Evolutionary conservation across 2,329 filamentous ascomycete genomes (phyloP).

Genomic region (Metarhizium sp.): DNA sequence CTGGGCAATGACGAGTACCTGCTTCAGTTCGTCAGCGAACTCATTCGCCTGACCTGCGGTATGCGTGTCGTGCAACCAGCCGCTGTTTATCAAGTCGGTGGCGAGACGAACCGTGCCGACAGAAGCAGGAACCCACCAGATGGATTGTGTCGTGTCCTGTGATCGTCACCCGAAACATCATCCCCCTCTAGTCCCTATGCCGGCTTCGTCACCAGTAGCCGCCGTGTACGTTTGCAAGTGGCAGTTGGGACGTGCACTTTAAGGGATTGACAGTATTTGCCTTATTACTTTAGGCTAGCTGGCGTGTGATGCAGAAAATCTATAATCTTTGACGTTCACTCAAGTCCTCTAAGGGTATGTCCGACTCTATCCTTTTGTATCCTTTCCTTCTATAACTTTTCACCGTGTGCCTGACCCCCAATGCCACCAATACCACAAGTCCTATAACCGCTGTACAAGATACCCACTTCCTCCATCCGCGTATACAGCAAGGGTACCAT

Average conservation of each 20-base stretch:
- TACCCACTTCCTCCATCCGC: conserved; percentile 19
- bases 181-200: no score
- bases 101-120: no score
- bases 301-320: not conserved
- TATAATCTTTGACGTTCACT: not conserved
- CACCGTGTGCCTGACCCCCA: not conserved
- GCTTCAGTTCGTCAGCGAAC: no score
- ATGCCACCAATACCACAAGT: not conserved
- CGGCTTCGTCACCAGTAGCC: no score
- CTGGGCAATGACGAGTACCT: no score
- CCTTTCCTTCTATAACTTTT: not conserved
- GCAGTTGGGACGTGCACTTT: not conserved
- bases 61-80: no score
- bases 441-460: conserved; percentile 5
- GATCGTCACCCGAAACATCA: no score
- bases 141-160: no score
- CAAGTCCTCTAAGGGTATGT: not conserved
- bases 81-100: no score
- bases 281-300: not conserved
- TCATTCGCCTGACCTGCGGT: no score
- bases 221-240: no score
- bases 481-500: conserved; percentile 19
- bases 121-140: no score
- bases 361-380: not conserved
- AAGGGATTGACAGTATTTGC: not conserved